Evolutionary conservation across 805 yeast species (phyloP).

Genomic region (Diddensiella transvaalensis): DNA sequence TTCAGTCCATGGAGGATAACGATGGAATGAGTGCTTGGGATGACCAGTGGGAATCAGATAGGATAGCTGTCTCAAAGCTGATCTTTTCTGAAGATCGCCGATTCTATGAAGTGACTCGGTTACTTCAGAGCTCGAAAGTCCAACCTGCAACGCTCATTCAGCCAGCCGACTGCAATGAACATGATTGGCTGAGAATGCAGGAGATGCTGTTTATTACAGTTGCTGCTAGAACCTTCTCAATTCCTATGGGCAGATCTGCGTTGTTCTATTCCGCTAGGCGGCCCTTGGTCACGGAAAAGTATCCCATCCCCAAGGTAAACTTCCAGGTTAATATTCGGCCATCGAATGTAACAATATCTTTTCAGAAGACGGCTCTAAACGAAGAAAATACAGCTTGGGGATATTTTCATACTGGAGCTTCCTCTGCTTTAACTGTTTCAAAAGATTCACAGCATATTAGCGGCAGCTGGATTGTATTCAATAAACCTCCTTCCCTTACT

Average conservation of each 20-base stretch:
- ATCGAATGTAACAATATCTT: constrained; percentile 56
- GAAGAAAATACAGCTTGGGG: constrained; percentile 68
- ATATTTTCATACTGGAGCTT: constrained; percentile 85
- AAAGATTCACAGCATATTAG: constrained; percentile 62
- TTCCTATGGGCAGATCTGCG: constrained; percentile 77
- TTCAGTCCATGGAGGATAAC: constrained; percentile 39
- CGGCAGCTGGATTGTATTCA: constrained; percentile 91
- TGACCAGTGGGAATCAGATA: constrained; percentile 65
- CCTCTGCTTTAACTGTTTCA: constrained; percentile 77
- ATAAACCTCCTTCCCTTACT: constrained; percentile 66
- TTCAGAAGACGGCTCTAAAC: constrained; percentile 53
- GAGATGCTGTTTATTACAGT: constrained; percentile 55
- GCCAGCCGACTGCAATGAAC: constrained; percentile 47
- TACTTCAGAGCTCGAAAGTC: constrained; percentile 65
- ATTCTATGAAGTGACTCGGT: constrained; percentile 67
- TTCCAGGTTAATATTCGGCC: constrained; percentile 66
- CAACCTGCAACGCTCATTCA: constrained; percentile 45
- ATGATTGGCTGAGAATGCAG: constrained; percentile 52
- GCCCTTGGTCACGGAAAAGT: constrained; percentile 82
- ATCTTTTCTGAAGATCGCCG: constrained; percentile 78
- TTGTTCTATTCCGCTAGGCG: constrained; percentile 61
- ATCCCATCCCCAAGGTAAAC: constrained; percentile 73
- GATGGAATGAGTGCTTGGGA: constrained; percentile 61
- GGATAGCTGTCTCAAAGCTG: constrained; percentile 61
- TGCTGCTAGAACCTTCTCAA: constrained; percentile 67